A percentile compares a stretch with the other conserved stretches of the same genome.
These are phyloP conservation scores for Mycosphaerella sp. DNA, from an alignment of 2,329 filamentous ascomycete genomes.

Conservation along the genomic window DNA sequence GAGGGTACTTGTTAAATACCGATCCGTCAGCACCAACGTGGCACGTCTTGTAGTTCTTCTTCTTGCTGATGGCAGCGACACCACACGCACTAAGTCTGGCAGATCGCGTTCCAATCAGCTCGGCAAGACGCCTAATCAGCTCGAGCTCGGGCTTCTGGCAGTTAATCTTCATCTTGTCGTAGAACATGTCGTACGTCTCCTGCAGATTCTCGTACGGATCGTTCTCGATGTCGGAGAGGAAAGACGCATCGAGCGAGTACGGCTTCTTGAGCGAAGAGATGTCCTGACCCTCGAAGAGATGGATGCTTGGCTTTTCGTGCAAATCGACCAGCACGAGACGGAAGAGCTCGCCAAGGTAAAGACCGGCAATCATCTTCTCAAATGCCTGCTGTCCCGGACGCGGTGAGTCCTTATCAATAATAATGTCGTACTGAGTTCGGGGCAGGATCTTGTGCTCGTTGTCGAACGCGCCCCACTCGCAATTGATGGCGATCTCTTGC, in stretches of 20 bases:
- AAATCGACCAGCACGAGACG: slow-evolving; percentile 42
- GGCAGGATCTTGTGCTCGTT: slow-evolving; percentile 87
- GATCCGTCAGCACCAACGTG: slow-evolving; percentile 96
- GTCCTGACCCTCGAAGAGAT: slow-evolving; percentile 78
- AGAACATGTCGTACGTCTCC: slow-evolving; percentile 79
- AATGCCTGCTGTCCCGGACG: slow-evolving; percentile 43
- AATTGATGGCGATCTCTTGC: slow-evolving; percentile 87
- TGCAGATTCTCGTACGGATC: slow-evolving; percentile 94
- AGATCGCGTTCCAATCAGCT: slow-evolving; percentile 90
- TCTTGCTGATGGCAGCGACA: slow-evolving; percentile 92
- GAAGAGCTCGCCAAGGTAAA: slow-evolving; percentile 44
- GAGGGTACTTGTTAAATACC: slow-evolving; percentile 98
- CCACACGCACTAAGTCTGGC: slow-evolving; percentile 91
- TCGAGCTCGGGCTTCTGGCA: slow-evolving; percentile 75
- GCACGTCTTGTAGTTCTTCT: slow-evolving; percentile 81
- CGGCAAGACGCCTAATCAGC: slow-evolving; percentile 78
- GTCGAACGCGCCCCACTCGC: slow-evolving; percentile 95
- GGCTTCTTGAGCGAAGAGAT: slow-evolving; percentile 73
- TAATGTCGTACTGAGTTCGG: slow-evolving; percentile 59
- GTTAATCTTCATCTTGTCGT: slow-evolving; percentile 64
- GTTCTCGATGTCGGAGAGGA: slow-evolving; percentile 86
- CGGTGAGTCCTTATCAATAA: slow-evolving; percentile 41
- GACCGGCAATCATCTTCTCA: slow-evolving; percentile 43
- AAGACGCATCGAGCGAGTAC: slow-evolving; percentile 87
- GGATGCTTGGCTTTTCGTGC: slow-evolving; percentile 57